Percentiles rank a stretch among this genome's conserved stretches.
Evolutionary conservation across 805 yeast genomes (phyloP).

Genomic region (Komagataella ulmi): DNA sequence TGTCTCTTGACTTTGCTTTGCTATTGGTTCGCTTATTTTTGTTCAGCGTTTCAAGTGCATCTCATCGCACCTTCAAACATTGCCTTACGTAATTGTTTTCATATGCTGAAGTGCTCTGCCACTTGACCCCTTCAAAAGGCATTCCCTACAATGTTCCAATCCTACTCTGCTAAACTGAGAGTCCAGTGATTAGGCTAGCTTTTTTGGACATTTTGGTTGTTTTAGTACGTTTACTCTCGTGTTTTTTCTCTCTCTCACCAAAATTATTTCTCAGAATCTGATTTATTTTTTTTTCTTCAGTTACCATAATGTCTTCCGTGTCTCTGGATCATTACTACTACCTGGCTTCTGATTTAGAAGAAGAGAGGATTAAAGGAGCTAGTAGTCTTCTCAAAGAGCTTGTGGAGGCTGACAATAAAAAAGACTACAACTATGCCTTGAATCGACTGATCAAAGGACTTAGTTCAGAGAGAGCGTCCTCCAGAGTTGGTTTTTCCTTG

Average conservation of each 20-base stretch:
- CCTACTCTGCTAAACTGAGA: neutral
- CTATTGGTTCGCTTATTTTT: no score
- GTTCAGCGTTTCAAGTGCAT: no score
- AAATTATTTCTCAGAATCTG: neutral
- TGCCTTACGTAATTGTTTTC: no score
- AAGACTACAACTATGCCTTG: constrained; percentile 75
- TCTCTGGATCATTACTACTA: constrained; percentile 67
- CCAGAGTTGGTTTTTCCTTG: constrained; percentile 80
- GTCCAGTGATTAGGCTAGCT: neutral
- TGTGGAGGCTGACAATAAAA: constrained; percentile 20
- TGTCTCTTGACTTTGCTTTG: no score
- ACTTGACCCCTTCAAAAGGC: no score
- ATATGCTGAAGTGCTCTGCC: no score
- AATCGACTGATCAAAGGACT: constrained; percentile 72
- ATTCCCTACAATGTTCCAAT: neutral
- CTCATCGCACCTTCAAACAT: no score
- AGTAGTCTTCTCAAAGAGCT: constrained; percentile 51
- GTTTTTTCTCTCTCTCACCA: neutral
- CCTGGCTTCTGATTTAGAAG: constrained; percentile 63
- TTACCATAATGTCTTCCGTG: constrained; percentile 15
- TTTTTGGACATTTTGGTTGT: neutral
- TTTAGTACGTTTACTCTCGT: neutral
- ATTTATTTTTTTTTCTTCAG: neutral
- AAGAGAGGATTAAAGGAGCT: constrained; percentile 65
- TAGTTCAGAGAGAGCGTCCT: constrained; percentile 69